Percentiles rank a stretch among this genome's conserved stretches.
These are phyloP conservation scores for Yarrowia osloensis DNA, from an alignment of 805 yeast species.

Conservation along the genomic window DNA sequence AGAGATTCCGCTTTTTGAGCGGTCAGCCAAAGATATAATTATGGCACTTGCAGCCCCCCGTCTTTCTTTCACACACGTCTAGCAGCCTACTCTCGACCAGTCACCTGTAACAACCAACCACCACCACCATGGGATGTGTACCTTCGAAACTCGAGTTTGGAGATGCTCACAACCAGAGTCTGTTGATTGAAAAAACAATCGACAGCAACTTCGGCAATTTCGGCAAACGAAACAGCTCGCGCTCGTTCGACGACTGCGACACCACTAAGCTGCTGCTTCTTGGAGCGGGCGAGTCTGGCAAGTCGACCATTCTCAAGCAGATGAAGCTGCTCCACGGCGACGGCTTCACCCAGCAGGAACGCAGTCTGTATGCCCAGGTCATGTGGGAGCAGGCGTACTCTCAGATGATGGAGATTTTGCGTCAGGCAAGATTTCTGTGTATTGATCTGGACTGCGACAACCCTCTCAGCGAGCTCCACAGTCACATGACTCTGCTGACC, in stretches of 20 bases:
- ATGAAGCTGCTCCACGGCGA: constrained; percentile 81
- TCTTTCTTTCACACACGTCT: too few species aligned
- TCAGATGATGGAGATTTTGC: constrained; percentile 73
- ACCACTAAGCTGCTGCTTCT: constrained; percentile 51
- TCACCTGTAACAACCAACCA: background rate
- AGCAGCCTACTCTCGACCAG: too few species aligned
- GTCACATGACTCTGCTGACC: background rate
- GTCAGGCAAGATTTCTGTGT: constrained; percentile 70
- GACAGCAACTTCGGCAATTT: background rate
- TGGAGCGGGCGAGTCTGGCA: constrained; percentile 95
- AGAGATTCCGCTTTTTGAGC: too few species aligned
- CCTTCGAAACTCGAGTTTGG: constrained; percentile 4
- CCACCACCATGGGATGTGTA: constrained; percentile 16
- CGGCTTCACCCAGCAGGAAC: constrained; percentile 78
- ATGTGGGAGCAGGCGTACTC: constrained; percentile 92
- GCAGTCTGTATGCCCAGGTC: constrained; percentile 76
- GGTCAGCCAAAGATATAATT: background rate
- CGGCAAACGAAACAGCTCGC: background rate
- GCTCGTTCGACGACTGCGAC: background rate
- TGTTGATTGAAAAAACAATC: constrained; percentile 8
- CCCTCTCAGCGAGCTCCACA: background rate
- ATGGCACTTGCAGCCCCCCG: background rate
- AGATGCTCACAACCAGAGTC: background rate
- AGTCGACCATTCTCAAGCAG: constrained; percentile 89
- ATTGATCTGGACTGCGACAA: constrained; percentile 68